Evolutionary conservation across 345 rosid genomes (phyloP).

Genomic region (Linum trigynum): DNA sequence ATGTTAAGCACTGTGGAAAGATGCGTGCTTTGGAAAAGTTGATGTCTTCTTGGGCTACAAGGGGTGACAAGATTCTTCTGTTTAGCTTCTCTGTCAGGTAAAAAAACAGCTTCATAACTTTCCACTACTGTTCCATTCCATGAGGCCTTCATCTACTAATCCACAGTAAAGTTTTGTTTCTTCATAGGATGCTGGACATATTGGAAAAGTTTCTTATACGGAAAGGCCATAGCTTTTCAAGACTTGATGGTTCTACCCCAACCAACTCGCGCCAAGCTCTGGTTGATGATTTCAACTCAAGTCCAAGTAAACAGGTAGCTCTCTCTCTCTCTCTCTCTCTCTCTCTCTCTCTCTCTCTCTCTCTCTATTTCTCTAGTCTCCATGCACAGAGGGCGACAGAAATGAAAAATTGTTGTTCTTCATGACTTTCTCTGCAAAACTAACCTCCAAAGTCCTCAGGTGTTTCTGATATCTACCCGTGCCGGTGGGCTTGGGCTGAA

Average conservation of each 20-base stretch:
- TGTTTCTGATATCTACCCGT: slow-evolving; percentile 92
- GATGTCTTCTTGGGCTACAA: slow-evolving; percentile 65
- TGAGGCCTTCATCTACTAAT: too few species aligned
- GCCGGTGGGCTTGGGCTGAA: slow-evolving; percentile 98
- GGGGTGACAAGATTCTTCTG: slow-evolving; percentile 89
- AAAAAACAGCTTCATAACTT: slow-evolving; percentile 1
- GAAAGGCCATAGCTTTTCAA: slow-evolving; percentile 75
- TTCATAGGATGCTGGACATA: slow-evolving; percentile 78
- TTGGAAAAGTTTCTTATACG: slow-evolving; percentile 80
- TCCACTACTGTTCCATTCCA: background rate
- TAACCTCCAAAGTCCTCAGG: slow-evolving; percentile 33
- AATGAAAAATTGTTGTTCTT: too few species aligned
- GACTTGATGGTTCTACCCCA: slow-evolving; percentile 96
- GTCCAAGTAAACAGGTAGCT: slow-evolving; percentile 85
- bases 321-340: too few species aligned
- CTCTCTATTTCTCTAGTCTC: background rate
- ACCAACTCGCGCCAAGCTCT: slow-evolving; percentile 66
- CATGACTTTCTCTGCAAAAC: background rate
- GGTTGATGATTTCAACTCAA: slow-evolving; percentile 79
- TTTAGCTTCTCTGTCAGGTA: slow-evolving; percentile 96
- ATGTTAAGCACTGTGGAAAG: slow-evolving; percentile 83
- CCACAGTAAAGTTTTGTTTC: too few species aligned
- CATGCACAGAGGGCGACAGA: too few species aligned
- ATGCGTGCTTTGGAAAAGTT: slow-evolving; percentile 81
- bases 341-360: too few species aligned